A percentile compares a stretch with the other conserved stretches of the same genome.
Conservation (phyloP, 345 rosid species). For the Syzygium aqueum region DNA sequence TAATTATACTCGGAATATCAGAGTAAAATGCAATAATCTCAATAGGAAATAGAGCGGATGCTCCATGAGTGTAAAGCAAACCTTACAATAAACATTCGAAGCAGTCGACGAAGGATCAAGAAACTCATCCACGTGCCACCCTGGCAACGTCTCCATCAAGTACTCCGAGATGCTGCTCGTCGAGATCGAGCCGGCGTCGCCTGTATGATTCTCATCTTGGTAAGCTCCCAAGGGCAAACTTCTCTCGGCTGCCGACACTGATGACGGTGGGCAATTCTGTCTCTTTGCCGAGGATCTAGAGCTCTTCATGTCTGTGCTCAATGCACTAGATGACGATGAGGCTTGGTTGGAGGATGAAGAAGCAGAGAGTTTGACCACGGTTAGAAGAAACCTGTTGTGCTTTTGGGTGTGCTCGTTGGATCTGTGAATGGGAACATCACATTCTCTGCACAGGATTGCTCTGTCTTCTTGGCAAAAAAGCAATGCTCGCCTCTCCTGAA, state of each 20-base stretch:
- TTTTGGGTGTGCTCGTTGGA: slow-evolving; percentile 17
- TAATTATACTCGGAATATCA: background rate
- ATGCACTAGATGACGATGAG: background rate
- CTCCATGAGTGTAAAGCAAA: slow-evolving; percentile 8
- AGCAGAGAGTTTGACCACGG: slow-evolving; percentile 18
- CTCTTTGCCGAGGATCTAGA: background rate
- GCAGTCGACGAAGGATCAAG: slow-evolving; percentile 35
- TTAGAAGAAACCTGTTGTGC: slow-evolving; percentile 22
- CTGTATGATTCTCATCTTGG: slow-evolving; percentile 4
- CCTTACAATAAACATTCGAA: slow-evolving; percentile 20
- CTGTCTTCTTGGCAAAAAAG: slow-evolving; percentile 24
- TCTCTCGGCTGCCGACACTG: background rate
- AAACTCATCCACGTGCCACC: slow-evolving; percentile 78
- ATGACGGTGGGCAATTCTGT: background rate
- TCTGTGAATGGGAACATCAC: slow-evolving; percentile 16
- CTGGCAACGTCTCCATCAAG: slow-evolving; percentile 56
- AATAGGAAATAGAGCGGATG: background rate
- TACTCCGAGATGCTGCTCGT: slow-evolving; percentile 61
- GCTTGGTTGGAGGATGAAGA: background rate
- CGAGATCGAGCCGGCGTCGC: slow-evolving; percentile 30
- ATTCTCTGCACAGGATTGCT: slow-evolving; percentile 17
- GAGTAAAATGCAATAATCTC: background rate
- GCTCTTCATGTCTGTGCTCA: background rate
- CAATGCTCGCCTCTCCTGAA: slow-evolving; percentile 18
- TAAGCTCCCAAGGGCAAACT: background rate